These are phyloP conservation scores for Vigna nakashimae DNA, from an alignment of 306 rosid genomes.

Conservation along the genomic window DNA sequence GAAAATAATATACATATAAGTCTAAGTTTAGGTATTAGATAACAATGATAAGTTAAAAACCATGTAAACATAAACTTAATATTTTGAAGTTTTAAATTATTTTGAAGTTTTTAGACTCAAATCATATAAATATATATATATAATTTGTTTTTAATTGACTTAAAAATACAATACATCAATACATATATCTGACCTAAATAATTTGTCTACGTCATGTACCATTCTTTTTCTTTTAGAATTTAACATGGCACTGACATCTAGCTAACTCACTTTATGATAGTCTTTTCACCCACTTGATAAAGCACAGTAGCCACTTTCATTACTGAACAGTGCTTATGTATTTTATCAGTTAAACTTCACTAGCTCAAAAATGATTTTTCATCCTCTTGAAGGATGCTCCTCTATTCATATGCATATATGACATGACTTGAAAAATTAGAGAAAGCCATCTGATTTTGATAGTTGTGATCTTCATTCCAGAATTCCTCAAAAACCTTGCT, in stretches of 20 bases:
- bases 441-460: slow-evolving; percentile 11
- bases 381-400: background rate
- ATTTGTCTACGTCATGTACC: background rate
- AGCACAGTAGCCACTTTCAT: background rate
- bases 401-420: background rate
- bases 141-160: too few species aligned
- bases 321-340: background rate
- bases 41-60: too few species aligned
- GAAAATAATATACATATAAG: too few species aligned
- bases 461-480: slow-evolving; percentile 14
- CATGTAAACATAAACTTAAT: too few species aligned
- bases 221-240: slow-evolving; percentile 15
- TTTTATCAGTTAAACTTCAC: background rate
- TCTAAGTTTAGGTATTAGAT: too few species aligned
- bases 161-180: background rate
- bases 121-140: too few species aligned
- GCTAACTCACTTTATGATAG: slow-evolving; percentile 27
- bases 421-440: slow-evolving; percentile 14
- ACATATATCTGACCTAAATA: slow-evolving; percentile 24
- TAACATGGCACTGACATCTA: slow-evolving; percentile 27
- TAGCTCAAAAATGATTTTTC: background rate
- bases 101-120: too few species aligned
- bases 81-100: too few species aligned
- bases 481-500: slow-evolving; percentile 2
- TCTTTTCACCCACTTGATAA: slow-evolving; percentile 13